Evolutionary conservation across 257 asterid species (phyloP), one percentile per base, ranked within the genome.

Genomic region (Asclepias syriaca): DNA sequence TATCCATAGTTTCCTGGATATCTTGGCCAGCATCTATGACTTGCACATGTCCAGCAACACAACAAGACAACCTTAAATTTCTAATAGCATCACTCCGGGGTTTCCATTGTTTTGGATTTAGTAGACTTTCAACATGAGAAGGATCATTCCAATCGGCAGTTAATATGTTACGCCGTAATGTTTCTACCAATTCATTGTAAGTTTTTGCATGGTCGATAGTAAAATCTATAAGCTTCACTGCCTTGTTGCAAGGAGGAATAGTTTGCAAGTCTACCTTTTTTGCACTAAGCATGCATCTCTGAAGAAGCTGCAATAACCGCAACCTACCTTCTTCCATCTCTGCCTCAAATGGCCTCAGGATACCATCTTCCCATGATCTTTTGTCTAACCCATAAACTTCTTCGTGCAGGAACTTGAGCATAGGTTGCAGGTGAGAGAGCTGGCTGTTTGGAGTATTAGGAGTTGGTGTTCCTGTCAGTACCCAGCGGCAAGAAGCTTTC

Each of bases 61-160:
- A 95, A 81, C 99, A 95, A 66, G 99, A 95, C 68, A 95, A 84
- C 78, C 99, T 88, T 57, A 91, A 87, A 83, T 95, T 95, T 81
- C 84, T 90, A 32, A 95, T 85, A 32, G 97, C 89, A 22, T 89
- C 81, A 81, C 92, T 85, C 70, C 99, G 87, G 70, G 85, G 90
- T 77, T 95, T 95, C 99, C 99, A 95, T 75, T 92, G 99, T 72
- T 91, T 95, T 43, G 85, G 93, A 82, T 95, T 95, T 79, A 95
- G 81, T 51, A 95, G 80, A 85, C 99, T 95, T 88, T 95, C 99
- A 87, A 95, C 95, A 90, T 95, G 99, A 79, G 97, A 87, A 22
- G 98, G 85, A 77, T 95, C 99, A 61, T 90, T 95, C 99, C 99
- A 95, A 85, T 95, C 99, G 0, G 99, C 99, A 89, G 92, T 78